These are phyloP conservation scores for Rubia occidens DNA, from an alignment of 305 asterid species.

Conservation along the genomic window DNA sequence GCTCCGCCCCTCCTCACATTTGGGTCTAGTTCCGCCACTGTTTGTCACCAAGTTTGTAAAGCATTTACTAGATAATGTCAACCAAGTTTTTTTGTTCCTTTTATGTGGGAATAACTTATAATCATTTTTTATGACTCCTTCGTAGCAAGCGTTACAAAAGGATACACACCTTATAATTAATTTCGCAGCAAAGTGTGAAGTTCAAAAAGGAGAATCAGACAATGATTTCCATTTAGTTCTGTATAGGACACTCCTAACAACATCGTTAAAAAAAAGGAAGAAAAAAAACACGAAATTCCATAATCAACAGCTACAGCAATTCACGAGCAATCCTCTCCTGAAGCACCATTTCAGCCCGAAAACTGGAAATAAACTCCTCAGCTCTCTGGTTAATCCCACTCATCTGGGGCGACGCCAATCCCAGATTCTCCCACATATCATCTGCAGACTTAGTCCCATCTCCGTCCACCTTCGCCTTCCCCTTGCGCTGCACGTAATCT, in stretches of 20 bases:
- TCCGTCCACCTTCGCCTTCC: slow-evolving; percentile 11
- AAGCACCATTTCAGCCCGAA: slow-evolving; percentile 54
- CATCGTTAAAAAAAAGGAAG: background rate
- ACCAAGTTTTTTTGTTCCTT: no score
- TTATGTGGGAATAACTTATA: no score
- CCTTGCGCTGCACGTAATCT: background rate
- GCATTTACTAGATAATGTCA: no score
- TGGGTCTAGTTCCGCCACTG: no score
- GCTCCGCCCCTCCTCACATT: no score
- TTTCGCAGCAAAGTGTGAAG: no score
- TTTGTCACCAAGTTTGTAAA: no score
- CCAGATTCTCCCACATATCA: slow-evolving; percentile 69
- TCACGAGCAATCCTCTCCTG: slow-evolving; percentile 43
- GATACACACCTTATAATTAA: no score
- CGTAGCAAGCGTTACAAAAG: no score
- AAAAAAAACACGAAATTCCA: background rate
- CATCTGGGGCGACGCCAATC: slow-evolving; percentile 51
- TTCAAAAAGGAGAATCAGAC: background rate
- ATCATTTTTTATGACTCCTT: no score
- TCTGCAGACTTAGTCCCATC: slow-evolving; percentile 33
- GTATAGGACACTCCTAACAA: background rate
- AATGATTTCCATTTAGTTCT: background rate
- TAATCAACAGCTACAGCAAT: slow-evolving; percentile 33
- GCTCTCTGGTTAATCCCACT: slow-evolving; percentile 63
- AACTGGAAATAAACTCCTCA: slow-evolving; percentile 61